Conservation (phyloP, 2,329 filamentous ascomycete genomes). For the Fusarium brevicatenulatum region DNA sequence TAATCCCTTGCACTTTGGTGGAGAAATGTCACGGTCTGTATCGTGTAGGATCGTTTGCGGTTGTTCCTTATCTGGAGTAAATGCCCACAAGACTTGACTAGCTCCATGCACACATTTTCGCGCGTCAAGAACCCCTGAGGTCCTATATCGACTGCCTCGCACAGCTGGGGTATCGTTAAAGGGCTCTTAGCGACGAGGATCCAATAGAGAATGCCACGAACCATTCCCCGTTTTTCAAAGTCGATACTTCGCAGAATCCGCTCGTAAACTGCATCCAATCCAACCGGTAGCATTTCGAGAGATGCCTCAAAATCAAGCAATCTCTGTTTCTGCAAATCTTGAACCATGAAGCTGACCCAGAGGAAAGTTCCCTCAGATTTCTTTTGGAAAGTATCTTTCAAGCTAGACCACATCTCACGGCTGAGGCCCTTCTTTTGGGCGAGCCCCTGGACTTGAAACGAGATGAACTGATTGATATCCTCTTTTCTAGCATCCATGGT, state of each 20-base stretch:
- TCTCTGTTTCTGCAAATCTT: not conserved
- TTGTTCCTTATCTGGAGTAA: not conserved
- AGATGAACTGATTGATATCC: constrained; percentile 3
- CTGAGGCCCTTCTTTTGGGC: not conserved
- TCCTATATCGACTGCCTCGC: not conserved
- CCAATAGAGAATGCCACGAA: constrained; percentile 6
- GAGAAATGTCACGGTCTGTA: not conserved
- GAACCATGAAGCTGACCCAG: not conserved
- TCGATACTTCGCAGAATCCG: not conserved
- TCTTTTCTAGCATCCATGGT: accelerated
- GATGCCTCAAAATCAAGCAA: not conserved
- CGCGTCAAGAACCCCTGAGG: not conserved
- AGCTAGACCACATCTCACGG: accelerated
- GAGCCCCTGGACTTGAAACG: not conserved
- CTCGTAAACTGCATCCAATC: not conserved
- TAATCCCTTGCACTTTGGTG: constrained; percentile 12
- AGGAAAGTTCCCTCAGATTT: not conserved
- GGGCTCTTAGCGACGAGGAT: not conserved
- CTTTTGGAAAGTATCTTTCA: not conserved
- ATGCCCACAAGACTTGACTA: not conserved
- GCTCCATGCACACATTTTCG: not conserved
- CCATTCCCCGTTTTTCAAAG: accelerated
- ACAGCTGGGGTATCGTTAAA: not conserved
- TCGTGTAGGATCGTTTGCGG: too few relatives aligned
- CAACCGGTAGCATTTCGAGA: accelerated